Evolutionary conservation across 805 yeast genomes (phyloP).

Genomic region (Kurtzmaniella cleridarum): DNA sequence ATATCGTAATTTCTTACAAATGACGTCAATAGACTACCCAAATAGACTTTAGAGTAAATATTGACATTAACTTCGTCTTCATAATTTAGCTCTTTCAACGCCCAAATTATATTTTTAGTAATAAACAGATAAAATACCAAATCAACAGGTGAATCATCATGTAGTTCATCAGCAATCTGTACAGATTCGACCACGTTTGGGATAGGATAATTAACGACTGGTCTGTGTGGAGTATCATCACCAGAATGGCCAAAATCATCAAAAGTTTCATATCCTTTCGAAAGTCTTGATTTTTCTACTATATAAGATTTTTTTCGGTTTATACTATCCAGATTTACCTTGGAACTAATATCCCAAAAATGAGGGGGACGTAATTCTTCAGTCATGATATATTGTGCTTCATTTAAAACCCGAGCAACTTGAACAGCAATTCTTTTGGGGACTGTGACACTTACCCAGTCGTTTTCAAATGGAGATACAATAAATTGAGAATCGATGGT

Average conservation of each 20-base stretch:
- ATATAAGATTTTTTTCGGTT: not conserved
- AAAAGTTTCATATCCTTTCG: conserved; percentile 72
- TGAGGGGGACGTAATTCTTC: not conserved
- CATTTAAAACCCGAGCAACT: conserved; percentile 54
- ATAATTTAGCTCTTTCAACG: conserved; percentile 23
- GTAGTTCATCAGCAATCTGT: conserved; percentile 22
- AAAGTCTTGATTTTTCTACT: conserved; percentile 11
- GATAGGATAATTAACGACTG: conserved; percentile 52
- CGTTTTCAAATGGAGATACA: conserved; percentile 79
- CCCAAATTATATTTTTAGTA: conserved; percentile 27
- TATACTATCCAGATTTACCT: not conserved
- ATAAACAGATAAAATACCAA: conserved; percentile 79
- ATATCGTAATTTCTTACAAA: conserved; percentile 17
- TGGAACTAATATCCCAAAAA: not conserved
- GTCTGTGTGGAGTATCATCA: conserved; percentile 71
- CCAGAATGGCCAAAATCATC: conserved; percentile 88
- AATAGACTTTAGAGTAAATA: conserved; percentile 25
- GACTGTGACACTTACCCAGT: conserved; percentile 65
- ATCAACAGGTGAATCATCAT: conserved; percentile 41
- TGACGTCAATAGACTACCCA: conserved; percentile 30
- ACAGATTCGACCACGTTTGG: conserved; percentile 75
- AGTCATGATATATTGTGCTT: conserved; percentile 39
- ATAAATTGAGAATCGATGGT: conserved; percentile 76
- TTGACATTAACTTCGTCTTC: conserved; percentile 11
- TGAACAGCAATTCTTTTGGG: conserved; percentile 53